Base-by-base conservation (phyloP, 306 rosid genomes). In the Quercus engelmannii region DNA sequence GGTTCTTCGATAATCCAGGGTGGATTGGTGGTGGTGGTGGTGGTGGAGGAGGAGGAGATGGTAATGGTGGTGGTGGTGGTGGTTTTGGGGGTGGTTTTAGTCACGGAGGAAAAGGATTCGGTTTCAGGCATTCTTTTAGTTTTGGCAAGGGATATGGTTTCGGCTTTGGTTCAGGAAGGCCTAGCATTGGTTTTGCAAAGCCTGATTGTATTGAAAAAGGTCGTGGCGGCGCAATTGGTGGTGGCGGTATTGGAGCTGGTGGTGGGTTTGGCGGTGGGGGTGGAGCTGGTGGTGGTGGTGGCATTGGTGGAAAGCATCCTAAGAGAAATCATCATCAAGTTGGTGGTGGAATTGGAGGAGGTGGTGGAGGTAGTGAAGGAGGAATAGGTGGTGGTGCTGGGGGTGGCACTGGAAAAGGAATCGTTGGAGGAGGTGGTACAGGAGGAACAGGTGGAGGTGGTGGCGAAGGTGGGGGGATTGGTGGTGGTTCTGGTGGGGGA, bases 1-100 rank as follows among this genome's bases (percentile, higher is more conserved):
- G 82, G 73, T 83, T 84, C 64, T 56, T 69, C 25, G 89, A 84
- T 61, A 43, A 51, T 31, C 77, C 80, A 0, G 30, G n/a, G 31
- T 57, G 52, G 69, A 41, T 35, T 17, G 57, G 75, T 54, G 58
- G 70, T 2, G 54, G 57, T 3, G 86, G 84, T 1, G 80, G 78
- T 1, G 43, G 19, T 8, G 81, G 81, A 0, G 81, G 26, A 0
- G 75, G 65, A 49, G 69, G 38, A 0, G 9, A 6, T 38, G 43
- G 43, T 6, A 38, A 38, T 41, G 58, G 30, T 8, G 81, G 81
- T 41, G 58, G 28, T 8, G 81, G 81, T 1, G 81, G 33, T 0
- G 75, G 71, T 3, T 76, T 76, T 1, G 65, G 79, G 13, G 81
- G 78, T 0, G 84, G 81, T 20, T 21, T 46, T 18, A 81, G 76